A percentile compares a stretch with the other conserved stretches of the same genome.
These are phyloP conservation scores for Hymenoscyphus albidus DNA, from an alignment of 2,329 filamentous ascomycete genomes.

Conservation along the genomic window DNA sequence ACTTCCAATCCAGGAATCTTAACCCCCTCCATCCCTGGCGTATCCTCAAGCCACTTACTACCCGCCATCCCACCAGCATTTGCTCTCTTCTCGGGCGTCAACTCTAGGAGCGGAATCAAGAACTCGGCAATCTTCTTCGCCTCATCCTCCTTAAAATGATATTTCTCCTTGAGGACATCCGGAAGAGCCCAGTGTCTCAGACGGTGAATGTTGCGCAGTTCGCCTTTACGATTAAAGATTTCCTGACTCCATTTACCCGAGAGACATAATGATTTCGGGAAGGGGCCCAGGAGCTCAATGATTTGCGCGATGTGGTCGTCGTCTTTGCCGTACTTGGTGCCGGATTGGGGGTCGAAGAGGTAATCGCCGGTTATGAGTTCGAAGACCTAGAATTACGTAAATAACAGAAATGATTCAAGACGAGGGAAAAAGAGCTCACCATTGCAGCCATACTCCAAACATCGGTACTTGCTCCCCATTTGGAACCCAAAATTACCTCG, in stretches of 20 bases:
- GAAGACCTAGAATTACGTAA: conserved; percentile 63
- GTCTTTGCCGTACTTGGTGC: conserved; percentile 98
- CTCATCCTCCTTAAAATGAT: conserved; percentile 86
- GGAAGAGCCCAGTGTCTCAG: conserved; percentile 93
- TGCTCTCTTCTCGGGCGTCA: conserved; percentile 81
- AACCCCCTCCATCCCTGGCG: conserved; percentile 80
- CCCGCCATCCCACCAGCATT: conserved; percentile 95
- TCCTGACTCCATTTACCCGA: conserved; percentile 97
- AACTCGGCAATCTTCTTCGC: conserved; percentile 76
- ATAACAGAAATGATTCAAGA: conserved; percentile 1
- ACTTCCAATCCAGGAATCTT: conserved; percentile 70
- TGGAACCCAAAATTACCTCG: conserved; percentile 91
- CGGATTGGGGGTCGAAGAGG: conserved; percentile 95
- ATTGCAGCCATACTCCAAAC: conserved; percentile 99
- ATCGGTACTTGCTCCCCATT: conserved; percentile 99
- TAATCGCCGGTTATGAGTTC: conserved; percentile 98
- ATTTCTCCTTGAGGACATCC: conserved; percentile 92
- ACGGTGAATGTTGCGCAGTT: conserved; percentile 94
- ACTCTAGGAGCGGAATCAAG: conserved; percentile 83
- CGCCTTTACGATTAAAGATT: conserved; percentile 97
- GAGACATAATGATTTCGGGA: conserved; percentile 87
- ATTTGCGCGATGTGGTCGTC: conserved; percentile 99
- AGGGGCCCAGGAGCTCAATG: conserved; percentile 90
- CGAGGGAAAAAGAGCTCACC: conserved; percentile 61
- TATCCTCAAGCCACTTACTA: conserved; percentile 77